Evolutionary conservation across 805 yeast species (phyloP).

Genomic region (Candida nanaspora): DNA sequence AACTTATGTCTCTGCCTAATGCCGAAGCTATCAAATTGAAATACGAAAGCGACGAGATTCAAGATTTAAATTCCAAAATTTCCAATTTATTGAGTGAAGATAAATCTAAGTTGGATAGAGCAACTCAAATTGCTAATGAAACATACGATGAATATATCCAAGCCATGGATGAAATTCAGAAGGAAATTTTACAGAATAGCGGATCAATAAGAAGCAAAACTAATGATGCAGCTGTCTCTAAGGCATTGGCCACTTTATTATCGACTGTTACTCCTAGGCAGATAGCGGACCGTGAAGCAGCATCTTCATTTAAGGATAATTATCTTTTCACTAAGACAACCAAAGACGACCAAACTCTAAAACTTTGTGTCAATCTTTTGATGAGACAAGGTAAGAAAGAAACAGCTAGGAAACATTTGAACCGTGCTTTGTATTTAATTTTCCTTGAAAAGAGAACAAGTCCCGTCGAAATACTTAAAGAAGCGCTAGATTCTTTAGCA

Average conservation of each 20-base stretch:
- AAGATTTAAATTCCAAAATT: background rate
- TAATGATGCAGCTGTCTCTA: too few species aligned
- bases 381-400: constrained; percentile 92
- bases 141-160: constrained; percentile 10
- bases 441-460: constrained; percentile 67
- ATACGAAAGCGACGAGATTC: background rate
- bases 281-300: constrained; percentile 10
- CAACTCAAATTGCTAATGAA: background rate
- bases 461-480: constrained; percentile 71
- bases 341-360: constrained; percentile 57
- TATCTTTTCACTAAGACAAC: background rate
- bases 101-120: constrained; percentile 6
- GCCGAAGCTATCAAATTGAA: background rate
- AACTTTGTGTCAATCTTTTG: constrained; percentile 74
- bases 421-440: constrained; percentile 73
- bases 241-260: too few species aligned
- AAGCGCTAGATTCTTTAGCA: constrained; percentile 71
- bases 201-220: too few species aligned
- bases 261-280: too few species aligned
- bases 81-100: constrained; percentile 14
- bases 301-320: background rate
- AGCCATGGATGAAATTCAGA: constrained; percentile 21
- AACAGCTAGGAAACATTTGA: constrained; percentile 63
- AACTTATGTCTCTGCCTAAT: background rate
- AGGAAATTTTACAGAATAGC: constrained; percentile 19